Evolutionary conservation across 768 basidiomycete genomes (phyloP).

Genomic region (Ramaria rubella): DNA sequence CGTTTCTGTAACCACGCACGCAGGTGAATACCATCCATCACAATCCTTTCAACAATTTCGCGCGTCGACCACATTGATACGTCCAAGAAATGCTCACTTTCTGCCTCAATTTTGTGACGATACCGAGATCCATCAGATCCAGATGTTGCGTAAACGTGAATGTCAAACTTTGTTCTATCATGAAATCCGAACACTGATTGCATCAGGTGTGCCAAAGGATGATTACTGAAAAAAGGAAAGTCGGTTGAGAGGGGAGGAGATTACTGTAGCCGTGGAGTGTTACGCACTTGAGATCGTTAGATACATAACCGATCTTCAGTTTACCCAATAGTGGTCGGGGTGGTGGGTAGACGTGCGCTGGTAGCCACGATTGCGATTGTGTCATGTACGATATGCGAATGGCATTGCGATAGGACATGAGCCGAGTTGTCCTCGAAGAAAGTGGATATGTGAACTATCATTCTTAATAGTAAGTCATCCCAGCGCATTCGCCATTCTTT

Average conservation of each 20-base stretch:
- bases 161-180: constrained; percentile 31
- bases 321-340: constrained; percentile 33
- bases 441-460: constrained; percentile 42
- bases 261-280: background rate
- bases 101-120: constrained; percentile 36
- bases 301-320: constrained; percentile 44
- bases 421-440: constrained; percentile 33
- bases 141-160: constrained; percentile 44
- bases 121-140: constrained; percentile 40
- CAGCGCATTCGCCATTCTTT: background rate
- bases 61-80: constrained; percentile 33
- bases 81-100: constrained; percentile 35
- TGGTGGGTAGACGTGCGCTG: constrained; percentile 33
- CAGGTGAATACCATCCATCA: constrained; percentile 40
- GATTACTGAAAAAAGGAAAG: constrained; percentile 31
- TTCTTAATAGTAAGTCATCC: background rate
- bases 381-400: constrained; percentile 39
- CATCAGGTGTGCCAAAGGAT: constrained; percentile 48
- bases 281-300: constrained; percentile 38
- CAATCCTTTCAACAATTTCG: constrained; percentile 34
- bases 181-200: constrained; percentile 43
- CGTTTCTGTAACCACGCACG: constrained; percentile 27
- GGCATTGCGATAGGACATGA: constrained; percentile 43
- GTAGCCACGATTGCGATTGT: constrained; percentile 36
- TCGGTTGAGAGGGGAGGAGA: background rate